Conservation (phyloP, 768 basidiomycete genomes). For the Hygrophorus russula region DNA sequence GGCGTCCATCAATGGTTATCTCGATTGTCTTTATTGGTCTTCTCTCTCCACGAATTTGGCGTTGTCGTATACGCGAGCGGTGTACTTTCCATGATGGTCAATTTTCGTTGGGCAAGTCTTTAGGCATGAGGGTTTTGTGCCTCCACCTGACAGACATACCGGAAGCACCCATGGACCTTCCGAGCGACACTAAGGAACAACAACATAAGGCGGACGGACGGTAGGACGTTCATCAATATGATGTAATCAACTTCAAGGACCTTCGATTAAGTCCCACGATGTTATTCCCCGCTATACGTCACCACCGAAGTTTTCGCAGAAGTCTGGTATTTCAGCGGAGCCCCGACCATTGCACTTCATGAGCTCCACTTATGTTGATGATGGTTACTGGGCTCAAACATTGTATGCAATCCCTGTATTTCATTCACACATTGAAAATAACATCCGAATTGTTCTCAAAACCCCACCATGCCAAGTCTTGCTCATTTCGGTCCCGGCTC, state of each 20-base stretch:
- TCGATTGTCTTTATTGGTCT: slow-evolving; percentile 39
- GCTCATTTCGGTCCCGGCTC: slow-evolving; percentile 32
- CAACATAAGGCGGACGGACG: no score
- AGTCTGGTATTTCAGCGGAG: no score
- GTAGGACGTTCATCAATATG: no score
- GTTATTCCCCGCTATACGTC: no score
- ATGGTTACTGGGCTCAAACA: not conserved
- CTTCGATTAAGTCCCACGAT: no score
- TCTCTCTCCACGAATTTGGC: slow-evolving; percentile 31
- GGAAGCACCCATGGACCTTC: no score
- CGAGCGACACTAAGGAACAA: no score
- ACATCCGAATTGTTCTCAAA: slow-evolving; percentile 43
- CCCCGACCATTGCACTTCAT: no score
- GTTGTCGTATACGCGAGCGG: slow-evolving; percentile 44
- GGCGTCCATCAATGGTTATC: slow-evolving; percentile 26
- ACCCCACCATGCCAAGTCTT: slow-evolving; percentile 62
- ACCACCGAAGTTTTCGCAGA: no score
- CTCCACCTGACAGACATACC: not conserved
- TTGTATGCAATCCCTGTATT: not conserved
- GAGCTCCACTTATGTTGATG: no score
- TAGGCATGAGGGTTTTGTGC: not conserved
- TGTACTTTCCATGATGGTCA: slow-evolving; percentile 37
- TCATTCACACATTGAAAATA: slow-evolving; percentile 17
- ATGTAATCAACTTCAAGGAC: no score
- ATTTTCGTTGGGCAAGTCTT: slow-evolving; percentile 28